Conservation (phyloP, 306 rosid genomes). For the Trifolium subterraneum region DNA sequence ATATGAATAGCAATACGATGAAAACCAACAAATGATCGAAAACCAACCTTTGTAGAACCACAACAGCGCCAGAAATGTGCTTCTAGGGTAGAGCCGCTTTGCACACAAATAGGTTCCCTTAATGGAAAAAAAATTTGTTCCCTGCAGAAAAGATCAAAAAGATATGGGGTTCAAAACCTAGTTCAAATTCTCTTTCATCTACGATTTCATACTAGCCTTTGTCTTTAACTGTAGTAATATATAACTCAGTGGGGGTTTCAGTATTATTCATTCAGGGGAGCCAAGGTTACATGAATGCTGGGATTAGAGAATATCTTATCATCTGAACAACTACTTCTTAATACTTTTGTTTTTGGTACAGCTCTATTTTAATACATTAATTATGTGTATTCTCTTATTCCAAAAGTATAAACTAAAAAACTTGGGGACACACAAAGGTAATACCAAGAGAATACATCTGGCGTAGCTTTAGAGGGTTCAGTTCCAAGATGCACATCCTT, state of each 20-base stretch:
- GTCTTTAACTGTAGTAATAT: not conserved
- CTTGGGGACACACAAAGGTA: not conserved
- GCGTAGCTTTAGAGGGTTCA: constrained; percentile 8
- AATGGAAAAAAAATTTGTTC: constrained; percentile 72
- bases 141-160: constrained; percentile 46
- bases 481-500: constrained; percentile 13
- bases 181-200: not conserved
- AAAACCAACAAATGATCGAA: not conserved
- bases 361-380: not conserved
- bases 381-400: not conserved
- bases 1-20: not conserved
- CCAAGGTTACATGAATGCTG: too few species aligned
- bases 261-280: too few species aligned
- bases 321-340: not conserved
- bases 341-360: too few species aligned
- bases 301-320: not conserved
- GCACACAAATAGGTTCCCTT: constrained; percentile 56
- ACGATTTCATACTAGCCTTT: not conserved
- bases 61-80: constrained; percentile 79
- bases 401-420: not conserved
- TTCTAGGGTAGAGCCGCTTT: constrained; percentile 58
- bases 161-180: not conserved
- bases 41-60: constrained; percentile 57
- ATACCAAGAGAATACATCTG: constrained; percentile 8
- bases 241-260: too few species aligned